Evolutionary conservation across 495 filamentous ascomycete genomes (phyloP), one percentile per base, ranked within the genome.

Genomic region (Friedmanniomyces simplex): DNA sequence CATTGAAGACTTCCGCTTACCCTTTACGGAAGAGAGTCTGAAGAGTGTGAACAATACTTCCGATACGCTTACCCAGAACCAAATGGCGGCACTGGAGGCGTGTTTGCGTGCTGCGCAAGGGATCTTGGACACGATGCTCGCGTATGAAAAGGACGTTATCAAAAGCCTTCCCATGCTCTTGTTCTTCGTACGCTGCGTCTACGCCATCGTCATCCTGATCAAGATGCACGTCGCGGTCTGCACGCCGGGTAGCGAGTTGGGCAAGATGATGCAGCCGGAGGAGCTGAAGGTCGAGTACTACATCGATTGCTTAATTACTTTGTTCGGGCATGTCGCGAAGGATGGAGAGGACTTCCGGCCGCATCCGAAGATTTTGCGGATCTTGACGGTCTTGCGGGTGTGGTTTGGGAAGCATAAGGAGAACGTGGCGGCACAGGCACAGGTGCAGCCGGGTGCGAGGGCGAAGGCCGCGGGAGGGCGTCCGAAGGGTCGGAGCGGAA

Each of bases 201-300:
- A 93, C 60, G 86, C 89, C 5, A 79, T 86, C 21, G 82, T 96
- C n/a, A 80, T 89, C 18, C 70, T 96, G 18, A 89, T 95, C 67
- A 96, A 94, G 64, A 80, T 96, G 58, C 89, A 89, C 69, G 87
- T 89, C 50, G 82, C 87, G 2, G 83, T 88, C 11, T 82, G 79
- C 13, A 76, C 80, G 12, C 77, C 86, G 0, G 76, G 81, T 45
- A 81, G 81, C 22, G 84, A 86, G 62, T 72, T 96, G 0, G 86
- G 86, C 3, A 85, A 82, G 64, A 78, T 95, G 21, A 84, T 96
- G 57, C 80, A 84, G 52, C 82, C 83, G 57, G 79, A 85, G 36
- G 79, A 85, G 45, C 77, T 96, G 66, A 80, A 80, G 42, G 81
- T 95, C 10, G 86, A 91, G 55, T 72, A 84, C 26, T 85, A 91